A percentile compares a stretch with the other conserved stretches of the same genome.
phyloP scores from a whole-genome alignment of 78 protist species.

The Speleostelium caveatum region DNA sequence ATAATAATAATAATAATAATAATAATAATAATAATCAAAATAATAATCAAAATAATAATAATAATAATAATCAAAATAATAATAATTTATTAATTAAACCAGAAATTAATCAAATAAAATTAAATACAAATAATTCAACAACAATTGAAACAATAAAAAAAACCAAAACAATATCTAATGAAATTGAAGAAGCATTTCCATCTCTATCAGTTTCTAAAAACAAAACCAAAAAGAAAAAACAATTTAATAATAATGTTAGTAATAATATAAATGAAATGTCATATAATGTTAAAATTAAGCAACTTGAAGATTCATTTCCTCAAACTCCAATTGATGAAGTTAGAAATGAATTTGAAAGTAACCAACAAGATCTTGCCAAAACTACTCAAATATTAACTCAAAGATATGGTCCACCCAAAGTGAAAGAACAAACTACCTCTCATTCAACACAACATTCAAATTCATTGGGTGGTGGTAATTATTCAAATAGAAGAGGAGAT shows the following conservation, averaged over 20 bases:
- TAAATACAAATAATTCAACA: not conserved
- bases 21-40: no score
- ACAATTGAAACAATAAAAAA: not conserved
- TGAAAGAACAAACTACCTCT: not conserved
- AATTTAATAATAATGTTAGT: not conserved
- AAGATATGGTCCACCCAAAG: constrained; percentile 15
- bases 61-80: no score
- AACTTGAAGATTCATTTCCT: not conserved
- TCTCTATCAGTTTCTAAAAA: not conserved
- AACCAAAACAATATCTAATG: not conserved
- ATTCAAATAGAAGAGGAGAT: not conserved
- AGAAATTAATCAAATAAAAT: no score
- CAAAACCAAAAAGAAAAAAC: not conserved
- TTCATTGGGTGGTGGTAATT: not conserved
- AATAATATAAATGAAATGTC: not conserved
- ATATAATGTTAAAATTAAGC: not conserved
- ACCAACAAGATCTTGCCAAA: not conserved
- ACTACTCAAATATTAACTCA: not conserved
- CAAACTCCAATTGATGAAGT: not conserved
- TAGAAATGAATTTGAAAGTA: not conserved
- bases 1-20: not conserved
- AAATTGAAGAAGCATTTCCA: not conserved
- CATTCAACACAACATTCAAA: not conserved
- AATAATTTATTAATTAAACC: not conserved
- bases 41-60: no score